Evolutionary conservation across 495 filamentous ascomycete species (phyloP), one percentile per base, ranked within the genome.

Genomic region (Monascus purpureus): DNA sequence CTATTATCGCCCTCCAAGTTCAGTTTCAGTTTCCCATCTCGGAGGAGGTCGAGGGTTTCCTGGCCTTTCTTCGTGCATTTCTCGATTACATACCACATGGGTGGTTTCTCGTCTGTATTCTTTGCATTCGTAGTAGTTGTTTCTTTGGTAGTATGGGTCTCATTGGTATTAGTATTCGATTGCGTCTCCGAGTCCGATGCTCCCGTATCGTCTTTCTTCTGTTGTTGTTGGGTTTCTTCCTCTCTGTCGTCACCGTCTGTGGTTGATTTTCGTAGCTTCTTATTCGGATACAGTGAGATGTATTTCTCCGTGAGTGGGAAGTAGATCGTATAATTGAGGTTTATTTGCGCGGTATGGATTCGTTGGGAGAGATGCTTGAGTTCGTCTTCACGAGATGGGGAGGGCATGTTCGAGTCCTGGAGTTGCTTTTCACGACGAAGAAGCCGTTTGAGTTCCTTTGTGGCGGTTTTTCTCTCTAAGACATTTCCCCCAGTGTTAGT

Each of bases 301-400:
- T 97, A 97, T 39, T 75, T 72, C 46, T 83, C 74, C 36, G 70
- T 64, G 25, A 84, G 71, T 4, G 90, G 90, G 45, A 73, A 85
- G 56, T 82, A 86, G 27, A 78, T 68, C 1, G 83, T 74, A 46
- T 97, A 97, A 46, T 87, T 83, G 35, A 88, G 54, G 45, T 93
- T 85, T 11, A 95, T 72, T 36, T 80, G 70, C 4, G 80, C 77
- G 9, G 57, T 55, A 40, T 86, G 77, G 19, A 94, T 62, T 33
- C 75, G 64, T 17, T 52, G 41, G 27, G 70, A 53, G 23, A 80
- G 46, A 17, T 68, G 54, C 4, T 59, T 49, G 13, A 72, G 53
- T 17, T 50, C 39, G 16, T 49, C 57, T 20, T 40, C 18, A 13
- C 13, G 13, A 13, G 25, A 27, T 24, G 22, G 22, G 6, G 22